A percentile compares a stretch with the other conserved stretches of the same genome.
Evolutionary conservation across 805 yeast genomes (phyloP).

Genomic region (Cyberlindnera amylophila): DNA sequence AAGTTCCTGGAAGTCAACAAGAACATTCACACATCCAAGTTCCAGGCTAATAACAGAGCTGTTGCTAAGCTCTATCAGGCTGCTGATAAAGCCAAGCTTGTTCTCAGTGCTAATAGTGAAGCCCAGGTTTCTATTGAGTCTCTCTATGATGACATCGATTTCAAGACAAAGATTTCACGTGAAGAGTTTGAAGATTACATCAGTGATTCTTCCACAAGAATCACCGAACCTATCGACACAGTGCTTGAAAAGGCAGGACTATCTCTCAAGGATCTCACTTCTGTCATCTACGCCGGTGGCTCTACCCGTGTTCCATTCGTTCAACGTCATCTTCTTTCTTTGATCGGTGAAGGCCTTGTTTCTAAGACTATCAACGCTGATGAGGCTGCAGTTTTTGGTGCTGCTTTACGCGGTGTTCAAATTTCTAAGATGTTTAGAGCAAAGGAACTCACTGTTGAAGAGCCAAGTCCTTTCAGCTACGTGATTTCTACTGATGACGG

Average conservation of each 20-base stretch:
- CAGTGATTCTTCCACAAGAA: constrained; percentile 39
- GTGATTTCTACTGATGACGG: constrained; percentile 32
- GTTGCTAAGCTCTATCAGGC: constrained; percentile 69
- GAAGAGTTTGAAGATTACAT: constrained; percentile 69
- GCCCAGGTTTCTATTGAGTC: constrained; percentile 76
- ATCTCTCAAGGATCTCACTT: constrained; percentile 40
- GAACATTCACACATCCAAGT: constrained; percentile 33
- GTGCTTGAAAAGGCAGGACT: constrained; percentile 38
- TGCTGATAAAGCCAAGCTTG: constrained; percentile 84
- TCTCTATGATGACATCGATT: constrained; percentile 68
- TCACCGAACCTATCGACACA: constrained; percentile 50
- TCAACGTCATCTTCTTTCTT: constrained; percentile 52
- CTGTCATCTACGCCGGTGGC: constrained; percentile 86
- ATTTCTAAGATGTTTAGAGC: constrained; percentile 66
- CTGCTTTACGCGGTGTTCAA: constrained; percentile 78
- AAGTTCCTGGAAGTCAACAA: constrained; percentile 51
- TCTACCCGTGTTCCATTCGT: constrained; percentile 87
- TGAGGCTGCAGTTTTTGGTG: constrained; percentile 89
- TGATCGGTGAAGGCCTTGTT: constrained; percentile 57
- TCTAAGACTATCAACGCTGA: constrained; percentile 91
- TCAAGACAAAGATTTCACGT: constrained; percentile 63
- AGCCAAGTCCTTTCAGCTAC: constrained; percentile 49
- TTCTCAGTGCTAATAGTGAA: constrained; percentile 85
- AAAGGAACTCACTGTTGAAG: constrained; percentile 55
- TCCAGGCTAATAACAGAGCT: constrained; percentile 50